Base-by-base conservation (phyloP, 768 basidiomycete genomes). In the Amanita rubescens region DNA sequence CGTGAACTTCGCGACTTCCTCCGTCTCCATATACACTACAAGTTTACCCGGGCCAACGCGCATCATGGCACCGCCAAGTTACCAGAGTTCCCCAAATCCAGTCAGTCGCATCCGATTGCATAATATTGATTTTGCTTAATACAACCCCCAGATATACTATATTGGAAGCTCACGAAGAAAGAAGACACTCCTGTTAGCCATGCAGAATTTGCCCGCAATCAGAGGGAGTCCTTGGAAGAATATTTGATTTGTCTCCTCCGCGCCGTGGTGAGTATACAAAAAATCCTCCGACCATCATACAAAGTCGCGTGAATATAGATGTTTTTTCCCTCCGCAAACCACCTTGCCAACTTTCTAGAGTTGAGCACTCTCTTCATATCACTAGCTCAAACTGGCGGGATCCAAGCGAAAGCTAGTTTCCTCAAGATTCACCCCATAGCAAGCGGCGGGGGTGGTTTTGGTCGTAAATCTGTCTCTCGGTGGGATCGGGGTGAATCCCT, bases 321-420 rank as follows among this genome's bases (percentile, higher is more conserved):
- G 90, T 96, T 95, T 69, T 91, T 94, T 62, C 91, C 94, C 1
- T 83, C 92, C 19, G 80, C 91, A 1, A 97, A 97, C 62, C 82
- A 94, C 32, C 70, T 99, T 0, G 84, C 86, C 38, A 84, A 84
- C 5, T 99, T 97, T 68, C 77, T 99, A 44, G 96, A 99, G 67
- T 77, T 98, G 41, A 94, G 90, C 41, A 84, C 94, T 1, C 72
- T 98, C 24, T 94, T 87, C 8, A 80, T 97, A 54, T 65, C 80
- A 9, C 77, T 94, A 17, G 90, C 94, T 0, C 78, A 78, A 49
- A 78, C 81, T 1, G 94, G 94, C 9, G 93, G 94, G 5, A 71
- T 79, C 20, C 95, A 97, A 63, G 87, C 87, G 59, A 99, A 99
- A 69, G 94, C 88, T 7, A 95, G 96, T 1, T 87, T 80, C 62